A percentile compares a stretch with the other conserved stretches of the same genome.
Evolutionary conservation across 2,329 filamentous ascomycete genomes (phyloP).

Genomic region (Periglandula ipomoeae): DNA sequence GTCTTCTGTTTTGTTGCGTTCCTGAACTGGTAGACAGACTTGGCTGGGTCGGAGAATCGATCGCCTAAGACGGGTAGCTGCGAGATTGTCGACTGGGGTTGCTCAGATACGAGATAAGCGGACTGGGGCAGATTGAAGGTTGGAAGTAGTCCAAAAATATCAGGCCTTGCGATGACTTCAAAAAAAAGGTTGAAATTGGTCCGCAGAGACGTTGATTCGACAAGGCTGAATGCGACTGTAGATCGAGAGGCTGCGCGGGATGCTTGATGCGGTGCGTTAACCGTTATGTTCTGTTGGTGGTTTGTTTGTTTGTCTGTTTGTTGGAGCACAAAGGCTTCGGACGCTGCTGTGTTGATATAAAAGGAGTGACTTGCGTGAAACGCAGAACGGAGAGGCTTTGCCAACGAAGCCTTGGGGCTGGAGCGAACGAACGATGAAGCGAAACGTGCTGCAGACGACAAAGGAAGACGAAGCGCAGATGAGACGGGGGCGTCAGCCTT

Average conservation of each 20-base stretch:
- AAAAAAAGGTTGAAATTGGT: too few species aligned
- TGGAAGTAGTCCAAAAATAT: background rate
- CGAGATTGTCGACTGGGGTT: background rate
- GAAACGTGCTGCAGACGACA: conserved; percentile 13
- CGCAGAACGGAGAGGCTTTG: conserved; percentile 36
- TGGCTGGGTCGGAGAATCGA: background rate
- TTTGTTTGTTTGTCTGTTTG: conserved; percentile 9
- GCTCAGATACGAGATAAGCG: background rate
- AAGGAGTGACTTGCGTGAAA: conserved; percentile 12
- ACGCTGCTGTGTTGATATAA: background rate
- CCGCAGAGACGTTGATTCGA: too few species aligned
- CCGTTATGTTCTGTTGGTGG: background rate
- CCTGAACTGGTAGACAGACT: background rate
- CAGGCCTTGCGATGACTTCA: too few species aligned
- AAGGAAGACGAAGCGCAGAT: conserved; percentile 4
- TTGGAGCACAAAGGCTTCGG: background rate
- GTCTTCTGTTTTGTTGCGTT: background rate
- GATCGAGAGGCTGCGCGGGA: too few species aligned
- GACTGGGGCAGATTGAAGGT: background rate
- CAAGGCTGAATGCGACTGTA: too few species aligned
- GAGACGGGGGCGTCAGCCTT: background rate
- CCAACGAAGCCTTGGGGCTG: conserved; percentile 41
- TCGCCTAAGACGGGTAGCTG: background rate
- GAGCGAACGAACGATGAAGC: conserved; percentile 14
- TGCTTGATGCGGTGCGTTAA: too few species aligned